phyloP scores from a whole-genome alignment of 2,329 filamentous ascomycete genomes.

The Thelonectria discophora region DNA sequence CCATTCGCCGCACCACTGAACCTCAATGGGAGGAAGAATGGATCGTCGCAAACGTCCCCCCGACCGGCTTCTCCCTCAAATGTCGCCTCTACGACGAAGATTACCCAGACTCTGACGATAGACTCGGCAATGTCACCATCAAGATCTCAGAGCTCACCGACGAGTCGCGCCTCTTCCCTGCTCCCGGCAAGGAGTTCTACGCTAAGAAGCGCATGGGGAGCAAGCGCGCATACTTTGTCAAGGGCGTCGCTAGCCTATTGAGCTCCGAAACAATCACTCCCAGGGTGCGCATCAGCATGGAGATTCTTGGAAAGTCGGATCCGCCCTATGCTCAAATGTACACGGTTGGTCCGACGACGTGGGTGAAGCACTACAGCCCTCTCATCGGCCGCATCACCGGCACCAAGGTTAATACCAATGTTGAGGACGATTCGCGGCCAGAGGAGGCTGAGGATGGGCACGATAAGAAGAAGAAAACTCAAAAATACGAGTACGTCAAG shows the following conservation, averaged over 20 bases:
- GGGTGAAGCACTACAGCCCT: constrained; percentile 87
- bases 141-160: constrained; percentile 67
- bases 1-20: constrained; percentile 74
- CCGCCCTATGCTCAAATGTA: constrained; percentile 75
- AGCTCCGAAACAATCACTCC: constrained; percentile 72
- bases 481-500: constrained; percentile 77
- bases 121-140: constrained; percentile 85
- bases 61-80: constrained; percentile 83
- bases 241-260: constrained; percentile 72
- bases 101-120: constrained; percentile 83
- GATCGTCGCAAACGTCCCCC: constrained; percentile 87
- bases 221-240: constrained; percentile 83
- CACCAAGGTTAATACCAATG: constrained; percentile 71
- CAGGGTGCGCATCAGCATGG: constrained; percentile 74
- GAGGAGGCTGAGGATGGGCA: constrained; percentile 35
- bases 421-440: constrained; percentile 54
- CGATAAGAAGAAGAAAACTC: constrained; percentile 60
- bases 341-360: constrained; percentile 79
- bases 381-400: constrained; percentile 85
- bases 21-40: constrained; percentile 87
- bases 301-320: constrained; percentile 80
- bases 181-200: constrained; percentile 67
- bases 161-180: constrained; percentile 73
- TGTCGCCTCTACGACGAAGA: constrained; percentile 92
- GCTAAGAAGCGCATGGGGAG: constrained; percentile 87